Base-by-base conservation (phyloP, 148 eudicot genomes). In the Rhododendron vialii region DNA sequence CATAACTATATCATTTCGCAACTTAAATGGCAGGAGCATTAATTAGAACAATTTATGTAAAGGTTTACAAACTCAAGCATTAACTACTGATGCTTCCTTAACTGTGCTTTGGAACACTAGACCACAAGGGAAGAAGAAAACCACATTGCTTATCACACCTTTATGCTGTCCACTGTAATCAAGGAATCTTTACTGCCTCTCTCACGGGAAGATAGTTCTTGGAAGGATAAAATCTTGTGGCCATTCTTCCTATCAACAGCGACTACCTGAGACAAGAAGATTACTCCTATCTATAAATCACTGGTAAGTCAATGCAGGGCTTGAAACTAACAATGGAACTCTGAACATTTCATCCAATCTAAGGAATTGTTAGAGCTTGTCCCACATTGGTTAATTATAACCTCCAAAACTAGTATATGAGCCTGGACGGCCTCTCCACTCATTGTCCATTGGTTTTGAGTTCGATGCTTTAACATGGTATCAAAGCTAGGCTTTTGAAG, bases 181-280 rank as follows among this genome's bases (percentile, higher is more conserved):
- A 88, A 59, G 33, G 96, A 89, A 91, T 84, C 90, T 90, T 92
- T 95, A 85, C 94, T 87, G 76, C 99, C 98, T 93, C 98, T 95
- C 89, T 95, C 98, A 79, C 98, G 92, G 28, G 98, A 89, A 89
- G 98, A 94, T 67, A 98, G 89, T 78, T 95, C 98, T 91, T 95
- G 98, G 88, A 98, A 95, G 80, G 99, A 95, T 86, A 93, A 89
- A 86, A 95, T 94, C 88, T 93, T 95, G 92, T 85, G 24, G 67
- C 92, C 93, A 85, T 93, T 93, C 87, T 88, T 92, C 86, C 98
- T 94, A 90, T 98, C 96, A 89, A 98, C 91, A 53, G 95, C 99
- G 88, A 98, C 98, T 80, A 94, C 98, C 99, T 98, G 90, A 89
- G 87, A 89, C 82, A 67, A 87, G 43, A 59, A 84, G 38, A 82